phyloP scores from a whole-genome alignment of 345 rosid species.

The Erodium maritimum region DNA sequence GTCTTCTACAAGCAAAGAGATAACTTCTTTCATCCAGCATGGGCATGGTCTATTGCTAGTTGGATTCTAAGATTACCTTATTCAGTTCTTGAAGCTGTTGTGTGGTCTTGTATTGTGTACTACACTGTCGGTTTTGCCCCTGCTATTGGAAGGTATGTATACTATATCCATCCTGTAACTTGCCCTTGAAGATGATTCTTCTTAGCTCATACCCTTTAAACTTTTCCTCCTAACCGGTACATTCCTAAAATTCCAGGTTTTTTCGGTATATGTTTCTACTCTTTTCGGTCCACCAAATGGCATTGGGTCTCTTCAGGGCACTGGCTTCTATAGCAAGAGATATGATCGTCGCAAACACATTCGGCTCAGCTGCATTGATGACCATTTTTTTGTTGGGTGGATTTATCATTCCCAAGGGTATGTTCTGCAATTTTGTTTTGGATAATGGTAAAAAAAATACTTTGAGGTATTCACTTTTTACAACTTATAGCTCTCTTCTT shows the following conservation, averaged over 20 bases:
- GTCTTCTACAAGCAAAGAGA: constrained; percentile 89
- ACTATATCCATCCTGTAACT: not conserved
- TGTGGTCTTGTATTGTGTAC: constrained; percentile 77
- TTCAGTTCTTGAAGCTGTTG: constrained; percentile 69
- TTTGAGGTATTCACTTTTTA: too few relatives aligned
- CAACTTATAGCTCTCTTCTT: too few relatives aligned
- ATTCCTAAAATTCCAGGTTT: constrained; percentile 34
- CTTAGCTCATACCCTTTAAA: constrained; percentile 1
- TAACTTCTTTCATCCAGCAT: constrained; percentile 83
- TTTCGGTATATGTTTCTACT: constrained; percentile 70
- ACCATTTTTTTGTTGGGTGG: constrained; percentile 69
- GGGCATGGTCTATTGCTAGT: constrained; percentile 79
- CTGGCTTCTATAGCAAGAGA: constrained; percentile 76
- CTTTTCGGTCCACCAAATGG: constrained; percentile 82
- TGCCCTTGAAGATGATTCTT: not conserved
- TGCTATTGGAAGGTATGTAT: constrained; percentile 51
- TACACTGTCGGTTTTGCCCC: constrained; percentile 83
- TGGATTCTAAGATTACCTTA: constrained; percentile 80
- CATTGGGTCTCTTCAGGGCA: constrained; percentile 70
- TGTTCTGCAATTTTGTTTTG: not conserved
- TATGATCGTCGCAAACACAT: constrained; percentile 78
- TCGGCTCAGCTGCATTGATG: constrained; percentile 61
- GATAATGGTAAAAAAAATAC: too few relatives aligned
- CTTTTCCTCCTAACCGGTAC: not conserved
- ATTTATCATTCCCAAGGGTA: constrained; percentile 79